Evolutionary conservation across 495 filamentous ascomycete genomes (phyloP).

Genomic region (Podospora anserina): DNA sequence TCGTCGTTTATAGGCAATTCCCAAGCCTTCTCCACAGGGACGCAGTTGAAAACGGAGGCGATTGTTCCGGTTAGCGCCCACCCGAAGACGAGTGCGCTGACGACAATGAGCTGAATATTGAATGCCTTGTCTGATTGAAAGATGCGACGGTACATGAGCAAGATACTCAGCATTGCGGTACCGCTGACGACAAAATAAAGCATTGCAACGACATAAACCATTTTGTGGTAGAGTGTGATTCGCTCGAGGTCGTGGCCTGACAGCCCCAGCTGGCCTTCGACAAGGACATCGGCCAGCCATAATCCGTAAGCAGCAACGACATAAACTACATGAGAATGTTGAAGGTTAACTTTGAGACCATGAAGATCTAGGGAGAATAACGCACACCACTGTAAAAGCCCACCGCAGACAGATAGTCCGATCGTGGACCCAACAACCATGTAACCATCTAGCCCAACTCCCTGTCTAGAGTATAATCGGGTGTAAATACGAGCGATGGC

Average conservation of each 20-base stretch:
- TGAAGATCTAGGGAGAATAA: not conserved
- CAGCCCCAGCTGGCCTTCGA: not conserved
- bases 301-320: not conserved
- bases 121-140: conserved; percentile 21
- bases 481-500: not conserved
- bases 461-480: not conserved
- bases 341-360: not conserved
- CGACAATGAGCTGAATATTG: conserved; percentile 20
- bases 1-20: conserved; percentile 15
- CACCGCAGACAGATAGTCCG: not conserved
- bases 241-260: not conserved
- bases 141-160: conserved; percentile 34
- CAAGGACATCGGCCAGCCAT: not conserved
- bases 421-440: not conserved
- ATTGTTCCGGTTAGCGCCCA: conserved; percentile 25
- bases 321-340: not conserved
- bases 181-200: conserved; percentile 26
- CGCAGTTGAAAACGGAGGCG: conserved; percentile 21
- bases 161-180: conserved; percentile 25
- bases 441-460: not conserved
- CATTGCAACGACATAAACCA: conserved; percentile 19
- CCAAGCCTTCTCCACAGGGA: conserved; percentile 21
- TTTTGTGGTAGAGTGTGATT: conserved; percentile 40
- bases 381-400: not conserved
- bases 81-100: conserved; percentile 15